These are phyloP conservation scores for Aegilops umbellulata DNA, from an alignment of 176 grass and related monocot species.

Conservation along the genomic window DNA sequence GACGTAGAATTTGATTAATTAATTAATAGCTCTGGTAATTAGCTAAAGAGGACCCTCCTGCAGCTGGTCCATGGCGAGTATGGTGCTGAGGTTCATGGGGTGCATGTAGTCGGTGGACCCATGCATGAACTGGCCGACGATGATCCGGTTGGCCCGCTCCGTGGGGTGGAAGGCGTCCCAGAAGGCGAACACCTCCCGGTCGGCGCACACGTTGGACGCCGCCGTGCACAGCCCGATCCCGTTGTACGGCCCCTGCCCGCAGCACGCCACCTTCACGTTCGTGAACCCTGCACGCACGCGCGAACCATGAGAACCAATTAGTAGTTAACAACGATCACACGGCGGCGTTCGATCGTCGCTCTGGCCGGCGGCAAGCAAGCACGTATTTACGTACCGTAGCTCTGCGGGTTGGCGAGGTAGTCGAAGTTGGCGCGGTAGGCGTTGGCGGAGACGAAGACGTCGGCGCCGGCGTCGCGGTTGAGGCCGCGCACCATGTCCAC, in stretches of 20 bases:
- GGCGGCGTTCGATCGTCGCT: background rate
- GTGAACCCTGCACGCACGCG: constrained; percentile 48
- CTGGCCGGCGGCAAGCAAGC: background rate
- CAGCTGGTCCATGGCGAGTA: constrained; percentile 59
- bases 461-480: constrained; percentile 54
- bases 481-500: constrained; percentile 51
- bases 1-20: too few species aligned
- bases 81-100: constrained; percentile 92
- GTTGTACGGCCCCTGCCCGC: constrained; percentile 91
- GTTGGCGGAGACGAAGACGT: constrained; percentile 77
- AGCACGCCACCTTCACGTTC: constrained; percentile 76
- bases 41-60: background rate
- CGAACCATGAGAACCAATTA: too few species aligned
- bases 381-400: constrained; percentile 52
- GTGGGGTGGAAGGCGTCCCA: constrained; percentile 90
- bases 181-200: constrained; percentile 65
- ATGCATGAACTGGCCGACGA: constrained; percentile 70
- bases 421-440: constrained; percentile 75
- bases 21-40: too few species aligned
- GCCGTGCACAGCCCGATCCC: constrained; percentile 73
- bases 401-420: constrained; percentile 64
- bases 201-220: constrained; percentile 67
- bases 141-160: constrained; percentile 76
- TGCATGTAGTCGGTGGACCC: constrained; percentile 72
- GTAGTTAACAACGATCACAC: background rate